These are phyloP conservation scores for Tilletia indica DNA, from an alignment of 1,284 basidiomycete species.

Conservation along the genomic window DNA sequence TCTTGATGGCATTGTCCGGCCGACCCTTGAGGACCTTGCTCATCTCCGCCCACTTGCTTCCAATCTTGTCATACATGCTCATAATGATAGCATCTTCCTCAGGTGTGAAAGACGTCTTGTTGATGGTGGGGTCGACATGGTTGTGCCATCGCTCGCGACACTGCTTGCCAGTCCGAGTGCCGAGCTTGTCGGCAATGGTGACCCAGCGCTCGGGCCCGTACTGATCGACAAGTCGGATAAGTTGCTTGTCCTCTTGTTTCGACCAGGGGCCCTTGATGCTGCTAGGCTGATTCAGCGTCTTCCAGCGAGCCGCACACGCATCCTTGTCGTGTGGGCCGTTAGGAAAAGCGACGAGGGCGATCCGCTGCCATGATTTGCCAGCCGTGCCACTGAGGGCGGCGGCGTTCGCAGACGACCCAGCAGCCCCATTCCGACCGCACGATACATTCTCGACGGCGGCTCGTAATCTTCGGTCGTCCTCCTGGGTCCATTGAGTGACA, in stretches of 20 bases:
- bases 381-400: slow-evolving; percentile 6
- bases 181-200: slow-evolving; percentile 39
- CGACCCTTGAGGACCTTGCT: slow-evolving; percentile 44
- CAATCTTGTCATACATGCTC: slow-evolving; percentile 36
- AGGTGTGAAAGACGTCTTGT: slow-evolving; percentile 41
- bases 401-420: neutral
- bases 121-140: slow-evolving; percentile 47
- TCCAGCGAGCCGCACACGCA: slow-evolving; percentile 28
- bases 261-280: slow-evolving; percentile 46
- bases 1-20: slow-evolving; percentile 53
- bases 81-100: slow-evolving; percentile 45
- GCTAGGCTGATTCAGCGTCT: slow-evolving; percentile 26
- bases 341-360: slow-evolving; percentile 31
- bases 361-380: slow-evolving; percentile 25
- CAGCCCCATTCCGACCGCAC: neutral
- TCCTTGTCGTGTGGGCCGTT: slow-evolving; percentile 29
- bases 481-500: slow-evolving; percentile 12
- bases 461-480: slow-evolving; percentile 17
- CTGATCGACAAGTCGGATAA: slow-evolving; percentile 35
- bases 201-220: slow-evolving; percentile 50
- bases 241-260: slow-evolving; percentile 32
- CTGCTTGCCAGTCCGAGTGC: slow-evolving; percentile 45
- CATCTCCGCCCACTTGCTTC: slow-evolving; percentile 50
- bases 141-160: slow-evolving; percentile 53
- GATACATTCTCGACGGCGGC: slow-evolving; percentile 17